A percentile compares a stretch with the other conserved stretches of the same genome.
Conservation (phyloP, 78 protist genomes). For the Salpingoeca rosetta region DNA sequence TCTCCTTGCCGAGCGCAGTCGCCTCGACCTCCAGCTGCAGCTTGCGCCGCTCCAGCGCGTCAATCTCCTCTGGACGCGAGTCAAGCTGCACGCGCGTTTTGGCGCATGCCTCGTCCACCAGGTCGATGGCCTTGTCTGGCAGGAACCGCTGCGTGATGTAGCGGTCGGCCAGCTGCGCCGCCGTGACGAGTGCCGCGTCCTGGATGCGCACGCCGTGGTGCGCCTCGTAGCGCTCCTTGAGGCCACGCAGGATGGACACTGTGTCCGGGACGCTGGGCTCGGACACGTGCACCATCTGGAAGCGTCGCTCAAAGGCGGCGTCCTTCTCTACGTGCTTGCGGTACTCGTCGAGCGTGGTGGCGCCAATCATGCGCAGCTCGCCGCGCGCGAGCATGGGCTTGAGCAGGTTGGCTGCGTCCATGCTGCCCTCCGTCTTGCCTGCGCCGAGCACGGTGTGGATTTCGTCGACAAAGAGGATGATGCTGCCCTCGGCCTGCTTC, state of each 20-base stretch:
- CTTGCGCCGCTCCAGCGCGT: conserved; percentile 67
- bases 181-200: conserved; percentile 90
- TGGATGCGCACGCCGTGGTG: conserved; percentile 90
- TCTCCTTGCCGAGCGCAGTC: conserved; percentile 71
- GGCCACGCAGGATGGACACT: conserved; percentile 93
- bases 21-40: conserved; percentile 87
- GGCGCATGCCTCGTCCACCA: conserved; percentile 95
- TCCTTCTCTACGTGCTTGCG: conserved; percentile 92
- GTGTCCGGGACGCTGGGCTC: conserved; percentile 92
- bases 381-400: conserved; percentile 98
- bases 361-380: conserved; percentile 93
- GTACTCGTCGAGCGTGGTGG: conserved; percentile 97
- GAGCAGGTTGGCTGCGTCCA: conserved; percentile 98
- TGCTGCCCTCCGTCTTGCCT: conserved; percentile 88
- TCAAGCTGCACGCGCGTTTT: conserved; percentile 80
- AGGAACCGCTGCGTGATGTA: conserved; percentile 89
- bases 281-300: conserved; percentile 80
- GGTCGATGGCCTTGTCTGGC: conserved; percentile 99
- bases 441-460: conserved; percentile 96
- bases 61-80: conserved; percentile 69
- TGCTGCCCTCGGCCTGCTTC: conserved; percentile 61
- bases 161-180: conserved; percentile 79
- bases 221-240: conserved; percentile 74
- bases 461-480: conserved; percentile 97
- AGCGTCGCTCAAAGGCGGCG: conserved; percentile 95